phyloP scores from a whole-genome alignment of 805 yeast genomes.

The Hanseniaspora pseudoguilliermondii region DNA sequence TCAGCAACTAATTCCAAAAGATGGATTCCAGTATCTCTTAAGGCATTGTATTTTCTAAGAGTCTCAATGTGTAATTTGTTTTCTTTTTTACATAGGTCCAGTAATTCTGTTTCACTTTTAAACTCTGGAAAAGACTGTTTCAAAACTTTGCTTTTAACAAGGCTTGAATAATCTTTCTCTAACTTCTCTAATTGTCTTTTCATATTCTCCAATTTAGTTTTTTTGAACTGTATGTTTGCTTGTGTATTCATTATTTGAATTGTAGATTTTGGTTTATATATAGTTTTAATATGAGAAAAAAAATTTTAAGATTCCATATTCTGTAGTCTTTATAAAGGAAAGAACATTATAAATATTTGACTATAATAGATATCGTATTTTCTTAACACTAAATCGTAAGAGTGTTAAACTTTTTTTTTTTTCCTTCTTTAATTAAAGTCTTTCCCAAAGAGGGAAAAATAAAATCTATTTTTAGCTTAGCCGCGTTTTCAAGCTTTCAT shows the following conservation, averaged over 20 bases:
- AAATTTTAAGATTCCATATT: too few species aligned
- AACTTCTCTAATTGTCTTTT: background rate
- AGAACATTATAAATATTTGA: too few species aligned
- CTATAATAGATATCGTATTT: too few species aligned
- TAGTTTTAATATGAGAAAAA: too few species aligned
- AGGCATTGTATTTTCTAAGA: constrained; percentile 47
- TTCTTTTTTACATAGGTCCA: background rate
- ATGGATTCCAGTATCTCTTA: constrained; percentile 48
- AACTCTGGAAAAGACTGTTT: background rate
- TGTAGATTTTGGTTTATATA: background rate
- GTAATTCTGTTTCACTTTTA: background rate
- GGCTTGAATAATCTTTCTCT: background rate
- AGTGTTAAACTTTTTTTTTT: background rate
- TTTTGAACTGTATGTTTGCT: background rate
- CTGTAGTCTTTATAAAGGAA: background rate
- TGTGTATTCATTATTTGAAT: background rate
- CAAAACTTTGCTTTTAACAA: background rate
- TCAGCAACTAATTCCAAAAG: constrained; percentile 49
- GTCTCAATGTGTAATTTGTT: constrained; percentile 40
- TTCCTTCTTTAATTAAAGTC: background rate
- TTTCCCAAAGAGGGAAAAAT: background rate
- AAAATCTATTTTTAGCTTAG: background rate
- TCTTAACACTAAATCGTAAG: too few species aligned
- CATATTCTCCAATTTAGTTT: background rate
- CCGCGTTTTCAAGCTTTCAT: background rate